These are phyloP conservation scores for Pseudogymnoascus sp. DNA, from an alignment of 2,329 filamentous ascomycete genomes.

Conservation along the genomic window DNA sequence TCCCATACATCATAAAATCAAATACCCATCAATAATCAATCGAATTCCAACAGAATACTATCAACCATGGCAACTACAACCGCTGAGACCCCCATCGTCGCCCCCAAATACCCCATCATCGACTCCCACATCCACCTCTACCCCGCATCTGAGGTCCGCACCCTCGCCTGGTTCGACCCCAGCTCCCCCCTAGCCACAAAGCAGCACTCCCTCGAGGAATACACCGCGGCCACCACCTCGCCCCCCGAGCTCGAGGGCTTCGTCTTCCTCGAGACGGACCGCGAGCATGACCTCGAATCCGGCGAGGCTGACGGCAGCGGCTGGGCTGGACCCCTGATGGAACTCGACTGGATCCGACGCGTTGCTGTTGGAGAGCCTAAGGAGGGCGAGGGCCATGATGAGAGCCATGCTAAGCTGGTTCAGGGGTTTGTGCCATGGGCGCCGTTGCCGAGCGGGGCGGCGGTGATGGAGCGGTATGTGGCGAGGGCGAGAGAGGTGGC, in stretches of 20 bases:
- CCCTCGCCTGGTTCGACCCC: conserved; percentile 60
- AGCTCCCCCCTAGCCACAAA: conserved; percentile 40
- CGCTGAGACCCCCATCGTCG: neutral
- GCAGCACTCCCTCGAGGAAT: conserved; percentile 25
- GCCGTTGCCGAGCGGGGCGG: conserved; percentile 60
- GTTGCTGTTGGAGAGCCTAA: conserved; percentile 53
- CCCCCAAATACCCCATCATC: conserved; percentile 50
- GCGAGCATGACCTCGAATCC: conserved; percentile 49
- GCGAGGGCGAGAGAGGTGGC: conserved; percentile 49
- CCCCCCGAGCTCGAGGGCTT: conserved; percentile 53
- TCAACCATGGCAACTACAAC: neutral
- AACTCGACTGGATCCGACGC: conserved; percentile 60
- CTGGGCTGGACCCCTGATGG: conserved; percentile 61
- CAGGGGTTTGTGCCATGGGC: conserved; percentile 76
- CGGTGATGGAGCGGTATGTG: conserved; percentile 57
- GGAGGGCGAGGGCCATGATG: conserved; percentile 48
- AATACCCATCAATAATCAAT: neutral
- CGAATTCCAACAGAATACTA: neutral
- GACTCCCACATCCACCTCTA: conserved; percentile 92
- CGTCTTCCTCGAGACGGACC: conserved; percentile 77
- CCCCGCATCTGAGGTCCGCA: conserved; percentile 55
- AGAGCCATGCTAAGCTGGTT: conserved; percentile 45
- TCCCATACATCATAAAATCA: neutral
- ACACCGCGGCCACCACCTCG: conserved; percentile 20
- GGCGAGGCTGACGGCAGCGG: conserved; percentile 41